Evolutionary conservation across 345 rosid genomes (phyloP), one percentile per base, ranked within the genome.

Genomic region (Syzygium aromaticum): DNA sequence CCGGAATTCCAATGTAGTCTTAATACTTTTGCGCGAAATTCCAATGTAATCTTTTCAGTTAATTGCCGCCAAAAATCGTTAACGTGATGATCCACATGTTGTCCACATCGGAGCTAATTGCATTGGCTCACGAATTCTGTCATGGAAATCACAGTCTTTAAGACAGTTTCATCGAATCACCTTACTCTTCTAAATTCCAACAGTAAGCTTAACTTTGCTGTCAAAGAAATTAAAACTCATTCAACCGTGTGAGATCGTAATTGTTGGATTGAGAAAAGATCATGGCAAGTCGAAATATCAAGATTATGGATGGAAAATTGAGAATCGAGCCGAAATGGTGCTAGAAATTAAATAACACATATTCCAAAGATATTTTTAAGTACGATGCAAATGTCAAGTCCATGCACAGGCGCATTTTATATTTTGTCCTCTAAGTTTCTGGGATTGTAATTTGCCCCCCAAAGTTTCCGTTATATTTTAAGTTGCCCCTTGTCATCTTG

Each of bases 1-100:
- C 2, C 0, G 0, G 2, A 33, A 73, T 73, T 73, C 10, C 7
- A 19, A 2, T 73, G 11, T 22, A 56, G 2, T 40, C 43, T 40
- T 40, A 40, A 40, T 40, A 40, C 6, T 6, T 40, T 40, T 40
- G 43, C 43, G 43, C 43, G 5, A 40, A 40, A 40, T 40, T 40
- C 43, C 6, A 40, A 40, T 40, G 43, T 40, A 40, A 11, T 11
- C 1, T 19, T 21, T 73, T 10, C 0, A 0, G 1, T 3, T 7
- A 9, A 33, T 33, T 19, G 0, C 2, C 0, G 1, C 0, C 1
- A 3, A 2, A 28, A 1, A 64, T 64, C 1, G 0, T 30, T 16
- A 0, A 64, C 0, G 1, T 30, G 5, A 22, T 11, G 11, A 63
- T 28, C 40, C 77, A 28, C 28, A 28, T 2, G 11, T 63, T 63